Base-by-base conservation (phyloP, 2,329 filamentous ascomycete species). In the Aureobasidium leucospermi region DNA sequence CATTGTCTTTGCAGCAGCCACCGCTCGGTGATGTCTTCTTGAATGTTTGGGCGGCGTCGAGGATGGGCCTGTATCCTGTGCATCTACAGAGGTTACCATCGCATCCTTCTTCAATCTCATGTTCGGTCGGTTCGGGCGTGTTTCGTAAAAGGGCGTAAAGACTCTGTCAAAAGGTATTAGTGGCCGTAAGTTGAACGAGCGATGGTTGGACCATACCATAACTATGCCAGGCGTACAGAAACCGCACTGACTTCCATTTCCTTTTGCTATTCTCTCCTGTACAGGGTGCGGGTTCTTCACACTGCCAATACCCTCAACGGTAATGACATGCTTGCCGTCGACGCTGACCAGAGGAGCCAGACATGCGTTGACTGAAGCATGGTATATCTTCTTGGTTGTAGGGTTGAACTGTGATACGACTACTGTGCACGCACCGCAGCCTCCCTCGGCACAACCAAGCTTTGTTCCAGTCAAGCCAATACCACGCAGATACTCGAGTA, bases 161-260 rank as follows among this genome's bases (percentile, higher is more conserved):
- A 71, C 92, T 96, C 89, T 81, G 61, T 19, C 6, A 39, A 38
- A 4, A 6, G 9, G 43, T 23, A 10, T 53, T 15, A 47, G 29
- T n/a, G 28, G n/a, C n/a, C n/a, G 6, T 16, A 53, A 23, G 23
- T 23, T 23, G 8, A 38, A 15, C n/a, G 15, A 38, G 41, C 16
- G 29, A 16, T 9, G 16, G 1, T 5, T 6, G 6, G 32, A 3
- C n/a, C 72, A 48, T 72, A 81, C 81, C 85, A 97, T 97, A 63
- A 97, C 92, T 68, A 99, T 97, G 2, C 94, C 94, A 4, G 94
- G 94, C 0, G 94, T 97, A 70, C 94, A 99, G 75, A 99, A 99
- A 1, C 92, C 86, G 72, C 86, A 99, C 73, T 99, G 93, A 66
- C 90, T 96, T 51, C 94, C 94, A 75, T 96, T 94, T 34, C 88